Evolutionary conservation across 768 basidiomycete species (phyloP).

Genomic region (Polyporus arcularius): DNA sequence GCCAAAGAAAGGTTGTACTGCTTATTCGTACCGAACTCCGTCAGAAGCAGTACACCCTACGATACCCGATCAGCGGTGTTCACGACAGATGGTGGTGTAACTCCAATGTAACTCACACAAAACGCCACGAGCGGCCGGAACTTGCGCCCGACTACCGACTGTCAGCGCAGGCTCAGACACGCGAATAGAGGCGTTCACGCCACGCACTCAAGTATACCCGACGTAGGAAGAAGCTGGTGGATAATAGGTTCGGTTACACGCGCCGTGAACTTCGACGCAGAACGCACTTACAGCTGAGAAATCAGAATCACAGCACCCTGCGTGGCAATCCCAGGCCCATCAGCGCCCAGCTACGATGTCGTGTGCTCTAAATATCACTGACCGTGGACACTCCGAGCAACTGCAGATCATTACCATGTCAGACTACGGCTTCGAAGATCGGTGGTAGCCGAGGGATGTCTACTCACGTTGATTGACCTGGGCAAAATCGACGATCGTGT

Average conservation of each 20-base stretch:
- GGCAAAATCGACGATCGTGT: background rate
- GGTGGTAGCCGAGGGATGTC: background rate
- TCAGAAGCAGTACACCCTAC: background rate
- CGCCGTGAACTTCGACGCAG: background rate
- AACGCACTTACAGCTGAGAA: background rate
- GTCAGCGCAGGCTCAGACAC: background rate
- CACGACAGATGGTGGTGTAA: background rate
- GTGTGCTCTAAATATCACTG: background rate
- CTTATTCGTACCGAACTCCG: background rate
- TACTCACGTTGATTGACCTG: conserved; percentile 12
- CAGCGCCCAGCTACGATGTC: background rate
- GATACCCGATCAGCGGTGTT: background rate
- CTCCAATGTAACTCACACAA: background rate
- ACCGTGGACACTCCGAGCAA: conserved; percentile 9
- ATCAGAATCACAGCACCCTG: conserved; percentile 9
- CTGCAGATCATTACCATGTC: background rate
- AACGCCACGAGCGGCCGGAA: conserved; percentile 3
- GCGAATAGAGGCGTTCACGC: background rate
- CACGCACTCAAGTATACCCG: conserved; percentile 5
- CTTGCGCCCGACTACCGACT: conserved; percentile 1
- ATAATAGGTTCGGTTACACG: background rate
- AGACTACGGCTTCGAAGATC: background rate
- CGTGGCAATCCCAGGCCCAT: background rate
- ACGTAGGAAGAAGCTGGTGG: conserved; percentile 4
- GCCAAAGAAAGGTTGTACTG: background rate